phyloP scores from a whole-genome alignment of 352 stramenopile genomes.

The Pythium phragmiticola region DNA sequence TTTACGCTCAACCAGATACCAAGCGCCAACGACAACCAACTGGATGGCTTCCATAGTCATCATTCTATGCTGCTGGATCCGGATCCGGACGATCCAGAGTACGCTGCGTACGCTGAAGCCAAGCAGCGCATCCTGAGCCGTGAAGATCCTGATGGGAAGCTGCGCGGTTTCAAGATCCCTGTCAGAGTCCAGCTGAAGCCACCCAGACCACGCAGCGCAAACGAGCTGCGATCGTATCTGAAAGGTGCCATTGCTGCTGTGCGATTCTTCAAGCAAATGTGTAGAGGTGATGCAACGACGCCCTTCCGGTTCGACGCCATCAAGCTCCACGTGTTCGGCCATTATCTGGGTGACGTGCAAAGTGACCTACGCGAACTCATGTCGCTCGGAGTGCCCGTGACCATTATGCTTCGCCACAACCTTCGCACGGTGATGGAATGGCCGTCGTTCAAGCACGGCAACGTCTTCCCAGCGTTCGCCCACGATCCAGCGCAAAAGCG shows the following conservation, averaged over 20 bases:
- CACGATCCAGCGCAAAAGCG: background rate
- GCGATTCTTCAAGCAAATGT: background rate
- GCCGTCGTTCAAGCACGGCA: background rate
- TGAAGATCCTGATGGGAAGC: background rate
- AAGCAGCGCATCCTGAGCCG: background rate
- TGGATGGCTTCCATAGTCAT: background rate
- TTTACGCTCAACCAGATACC: background rate
- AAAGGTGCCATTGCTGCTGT: background rate
- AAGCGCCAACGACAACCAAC: background rate
- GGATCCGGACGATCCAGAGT: background rate
- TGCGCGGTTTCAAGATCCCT: background rate
- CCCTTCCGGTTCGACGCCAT: slow-evolving; percentile 1
- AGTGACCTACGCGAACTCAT: background rate
- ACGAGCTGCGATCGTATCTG: slow-evolving; percentile 1
- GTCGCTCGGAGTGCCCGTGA: slow-evolving; percentile 1
- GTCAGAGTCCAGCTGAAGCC: background rate
- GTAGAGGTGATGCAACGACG: background rate
- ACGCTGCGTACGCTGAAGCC: background rate
- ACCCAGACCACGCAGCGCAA: background rate
- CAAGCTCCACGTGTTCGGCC: background rate
- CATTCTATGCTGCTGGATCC: background rate
- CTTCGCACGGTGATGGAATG: background rate
- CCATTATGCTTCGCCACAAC: slow-evolving; percentile 1
- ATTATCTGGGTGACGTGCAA: background rate
- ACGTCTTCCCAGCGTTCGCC: background rate